Evolutionary conservation across 805 yeast genomes (phyloP).

Genomic region (Ogataea paraovalis): DNA sequence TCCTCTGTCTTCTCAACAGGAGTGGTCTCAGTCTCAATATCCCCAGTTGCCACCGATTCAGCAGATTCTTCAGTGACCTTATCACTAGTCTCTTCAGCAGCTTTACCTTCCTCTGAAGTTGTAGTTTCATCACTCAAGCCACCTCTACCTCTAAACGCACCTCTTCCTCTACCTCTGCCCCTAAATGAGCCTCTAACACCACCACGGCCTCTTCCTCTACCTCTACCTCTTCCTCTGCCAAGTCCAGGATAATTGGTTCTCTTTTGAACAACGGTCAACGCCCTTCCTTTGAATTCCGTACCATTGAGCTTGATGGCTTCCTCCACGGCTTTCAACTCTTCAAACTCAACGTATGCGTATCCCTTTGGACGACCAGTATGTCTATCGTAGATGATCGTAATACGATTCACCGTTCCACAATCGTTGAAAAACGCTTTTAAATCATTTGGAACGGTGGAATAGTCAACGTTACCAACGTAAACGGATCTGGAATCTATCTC

Average conservation of each 20-base stretch:
- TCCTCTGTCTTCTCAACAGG: background rate
- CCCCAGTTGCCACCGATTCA: background rate
- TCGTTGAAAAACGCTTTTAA: conserved; percentile 65
- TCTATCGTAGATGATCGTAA: conserved; percentile 69
- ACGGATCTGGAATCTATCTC: conserved; percentile 76
- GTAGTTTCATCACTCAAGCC: conserved; percentile 1
- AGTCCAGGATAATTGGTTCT: conserved; percentile 68
- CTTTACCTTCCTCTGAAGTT: background rate
- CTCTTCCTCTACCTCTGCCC: conserved; percentile 10
- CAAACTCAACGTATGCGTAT: conserved; percentile 79
- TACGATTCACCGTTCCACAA: conserved; percentile 72
- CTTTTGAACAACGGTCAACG: conserved; percentile 65
- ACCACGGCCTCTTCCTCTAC: conserved; percentile 20
- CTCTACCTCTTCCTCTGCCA: conserved; percentile 32
- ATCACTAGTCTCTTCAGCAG: background rate
- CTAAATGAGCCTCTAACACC: conserved; percentile 12
- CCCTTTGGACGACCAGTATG: conserved; percentile 80
- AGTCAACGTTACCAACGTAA: conserved; percentile 84
- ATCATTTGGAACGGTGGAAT: conserved; percentile 69
- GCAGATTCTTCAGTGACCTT: background rate
- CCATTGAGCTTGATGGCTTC: conserved; percentile 66
- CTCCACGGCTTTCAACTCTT: conserved; percentile 54
- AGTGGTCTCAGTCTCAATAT: background rate
- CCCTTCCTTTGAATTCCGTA: conserved; percentile 59
- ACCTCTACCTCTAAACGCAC: conserved; percentile 6